These are phyloP conservation scores for Solanum peruvianum DNA, from an alignment of 257 asterid species.

Conservation along the genomic window DNA sequence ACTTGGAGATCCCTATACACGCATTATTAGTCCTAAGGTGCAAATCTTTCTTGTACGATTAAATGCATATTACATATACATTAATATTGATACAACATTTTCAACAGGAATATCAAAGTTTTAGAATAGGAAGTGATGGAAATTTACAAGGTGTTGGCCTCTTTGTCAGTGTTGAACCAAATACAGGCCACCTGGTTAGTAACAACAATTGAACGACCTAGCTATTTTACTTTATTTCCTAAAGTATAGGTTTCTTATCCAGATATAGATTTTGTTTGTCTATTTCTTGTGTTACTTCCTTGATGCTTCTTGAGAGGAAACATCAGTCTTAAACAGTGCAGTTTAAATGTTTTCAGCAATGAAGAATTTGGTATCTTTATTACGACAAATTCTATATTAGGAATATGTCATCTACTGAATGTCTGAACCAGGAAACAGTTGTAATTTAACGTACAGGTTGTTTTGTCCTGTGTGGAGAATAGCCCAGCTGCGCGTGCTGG, in stretches of 20 bases:
- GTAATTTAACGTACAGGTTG: conserved; percentile 34
- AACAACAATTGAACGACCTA: background rate
- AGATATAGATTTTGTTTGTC: background rate
- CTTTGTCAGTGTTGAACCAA: conserved; percentile 64
- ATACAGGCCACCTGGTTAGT: conserved; percentile 74
- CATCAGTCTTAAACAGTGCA: background rate
- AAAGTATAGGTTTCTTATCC: background rate
- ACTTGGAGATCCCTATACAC: conserved; percentile 93
- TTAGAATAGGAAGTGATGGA: conserved; percentile 88
- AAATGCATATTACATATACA: background rate
- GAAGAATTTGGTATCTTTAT: background rate
- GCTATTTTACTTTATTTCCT: background rate
- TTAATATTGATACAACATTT: background rate
- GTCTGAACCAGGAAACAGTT: background rate
- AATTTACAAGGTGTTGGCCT: conserved; percentile 95
- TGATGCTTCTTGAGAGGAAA: background rate
- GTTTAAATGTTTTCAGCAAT: background rate
- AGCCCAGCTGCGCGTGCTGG: conserved; percentile 99
- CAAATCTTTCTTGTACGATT: background rate
- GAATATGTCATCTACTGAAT: background rate
- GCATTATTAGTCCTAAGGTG: conserved; percentile 93
- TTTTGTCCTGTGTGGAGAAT: conserved; percentile 76
- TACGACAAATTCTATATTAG: background rate
- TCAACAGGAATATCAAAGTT: conserved; percentile 83
- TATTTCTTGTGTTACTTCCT: background rate